Evolutionary conservation across 352 stramenopile genomes (phyloP), one percentile per base, ranked within the genome.

Genomic region (Globisporangium parvum): DNA sequence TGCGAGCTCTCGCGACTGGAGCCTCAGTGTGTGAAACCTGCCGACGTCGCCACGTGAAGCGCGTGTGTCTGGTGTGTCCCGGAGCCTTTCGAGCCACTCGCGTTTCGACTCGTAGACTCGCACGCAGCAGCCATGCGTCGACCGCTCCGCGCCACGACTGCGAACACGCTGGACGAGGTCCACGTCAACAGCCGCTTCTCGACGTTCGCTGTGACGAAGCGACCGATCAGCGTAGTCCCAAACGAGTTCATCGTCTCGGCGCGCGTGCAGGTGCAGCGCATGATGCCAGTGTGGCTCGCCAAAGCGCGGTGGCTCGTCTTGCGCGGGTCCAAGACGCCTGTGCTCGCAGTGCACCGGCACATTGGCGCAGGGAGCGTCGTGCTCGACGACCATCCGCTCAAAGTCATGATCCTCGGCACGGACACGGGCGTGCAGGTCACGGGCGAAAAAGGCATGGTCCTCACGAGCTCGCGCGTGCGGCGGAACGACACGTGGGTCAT

Each of bases 251-350:
- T 81, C 20, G 58, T 80, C 10, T 39, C 58, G 23, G 77, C 72
- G 23, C 69, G 70, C 18, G 73, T 88, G 24, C 75, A 79, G 21
- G 71, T 61, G 31, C 65, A 73, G 48, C 69, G 73, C 21, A 64
- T 86, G 47, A 69, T 83, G 31, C 77, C 77, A 47, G 54, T 73
- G 26, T 88, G 77, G 75, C 62, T 85, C 41, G 62, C 73, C 6
- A 77, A 73, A 47, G 59, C 60, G 15, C 73, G 77, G 6, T 86
- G 75, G 73, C 47, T 88, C 18, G 75, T 85, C 40, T 60, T 88
- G 15, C 75, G 77, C 6, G 77, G 77, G 15, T 82, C 73, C 54
- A 88, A 86, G 62, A 69, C 73, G 20, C 77, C 77, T 4, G 70
- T 80, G 6, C 55, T 86, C 26, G 74, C 75, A 1, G 73, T 84